Evolutionary conservation across 2,329 filamentous ascomycete species (phyloP).

Genomic region (Aureobasidium sp.): DNA sequence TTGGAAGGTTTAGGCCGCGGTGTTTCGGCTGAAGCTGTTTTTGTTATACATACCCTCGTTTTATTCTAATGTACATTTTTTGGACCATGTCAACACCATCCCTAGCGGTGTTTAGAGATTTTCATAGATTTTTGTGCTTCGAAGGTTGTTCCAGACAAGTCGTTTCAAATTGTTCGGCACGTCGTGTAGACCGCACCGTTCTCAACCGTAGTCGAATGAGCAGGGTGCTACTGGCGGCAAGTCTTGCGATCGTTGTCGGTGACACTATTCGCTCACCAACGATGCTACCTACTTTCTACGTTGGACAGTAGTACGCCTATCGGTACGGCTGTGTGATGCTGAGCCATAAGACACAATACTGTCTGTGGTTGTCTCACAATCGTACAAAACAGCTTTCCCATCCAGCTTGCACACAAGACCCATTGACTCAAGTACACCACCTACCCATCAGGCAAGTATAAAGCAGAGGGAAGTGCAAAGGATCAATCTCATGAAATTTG

Average conservation of each 20-base stretch:
- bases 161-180: background rate
- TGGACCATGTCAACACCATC: background rate
- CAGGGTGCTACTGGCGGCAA: background rate
- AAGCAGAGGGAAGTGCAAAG: background rate
- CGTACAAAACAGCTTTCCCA: background rate
- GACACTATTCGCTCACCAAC: background rate
- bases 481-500: background rate
- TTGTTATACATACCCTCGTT: background rate
- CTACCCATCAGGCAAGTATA: background rate
- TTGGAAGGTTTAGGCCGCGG: background rate
- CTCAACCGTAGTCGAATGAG: background rate
- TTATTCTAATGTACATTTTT: background rate
- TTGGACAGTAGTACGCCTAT: background rate
- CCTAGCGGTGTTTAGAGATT: background rate
- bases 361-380: background rate
- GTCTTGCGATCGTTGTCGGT: background rate
- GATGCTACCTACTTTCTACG: background rate
- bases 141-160: background rate
- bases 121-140: background rate
- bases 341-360: accelerated
- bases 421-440: background rate
- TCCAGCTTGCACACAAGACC: too few species aligned
- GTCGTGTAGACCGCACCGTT: background rate
- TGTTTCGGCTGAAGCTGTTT: background rate
- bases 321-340: too few species aligned